Base-by-base conservation (phyloP, 2,329 filamentous ascomycete species). In the Sclerotinia minor region DNA sequence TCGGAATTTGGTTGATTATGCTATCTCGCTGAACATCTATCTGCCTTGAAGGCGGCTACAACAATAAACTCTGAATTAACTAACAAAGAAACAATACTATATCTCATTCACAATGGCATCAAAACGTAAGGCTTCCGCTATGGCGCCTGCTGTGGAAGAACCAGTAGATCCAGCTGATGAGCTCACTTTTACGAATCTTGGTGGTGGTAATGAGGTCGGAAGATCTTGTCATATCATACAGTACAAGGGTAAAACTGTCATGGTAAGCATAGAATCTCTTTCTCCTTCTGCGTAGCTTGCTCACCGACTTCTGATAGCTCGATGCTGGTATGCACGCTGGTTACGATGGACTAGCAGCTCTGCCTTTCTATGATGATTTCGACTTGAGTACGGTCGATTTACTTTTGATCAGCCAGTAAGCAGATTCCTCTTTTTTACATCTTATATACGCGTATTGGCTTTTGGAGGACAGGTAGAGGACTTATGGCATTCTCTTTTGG, bases 211-310 rank as follows among this genome's bases (percentile, higher is more conserved):
- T 79, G 95, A 99, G 80, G 95, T 99, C 70, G 95, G 95, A 65
- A 86, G 95, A 72, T 98, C 95, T 72, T 98, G 95, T 79, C 95
- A 99, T 78, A 97, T 99, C 74, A 89, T 99, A 69, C 93, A 98
- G 77, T 99, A 99, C 85, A 99, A 98, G 81, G 95, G 95, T 70
- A 99, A 99, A 80, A 98, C 94, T 7, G 92, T 99, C 73, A 99
- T 99, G 95, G 93, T 96, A 82, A 73, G 87, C 68, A 60, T 60
- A 24, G 68, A 55, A 54, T 67, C 63, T 26, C 29, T 32, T n/a
- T 49, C 9, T 61, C 50, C n/a, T 32, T 58, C 17, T 52, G 21
- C 55, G 2, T 58, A 47, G 50, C 50, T 26, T 65, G n/a, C 6
- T 24, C 57, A 35, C 35, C 35, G 58, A 53, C 50, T 24, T 65